These are phyloP conservation scores for Sporothrix brasiliensis DNA, from an alignment of 2,329 filamentous ascomycete genomes.

Conservation along the genomic window DNA sequence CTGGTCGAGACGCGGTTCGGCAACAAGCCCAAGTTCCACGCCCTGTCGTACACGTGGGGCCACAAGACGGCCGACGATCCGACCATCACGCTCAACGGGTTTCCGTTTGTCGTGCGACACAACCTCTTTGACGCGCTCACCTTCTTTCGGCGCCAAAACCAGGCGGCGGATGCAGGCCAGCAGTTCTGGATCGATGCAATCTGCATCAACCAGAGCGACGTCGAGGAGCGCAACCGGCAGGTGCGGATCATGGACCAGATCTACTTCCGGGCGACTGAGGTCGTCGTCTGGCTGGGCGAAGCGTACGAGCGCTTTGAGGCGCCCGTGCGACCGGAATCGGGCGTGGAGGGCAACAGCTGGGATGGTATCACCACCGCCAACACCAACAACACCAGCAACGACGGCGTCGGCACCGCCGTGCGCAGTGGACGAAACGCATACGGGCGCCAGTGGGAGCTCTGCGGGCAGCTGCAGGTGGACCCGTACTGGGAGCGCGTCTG, in stretches of 20 bases:
- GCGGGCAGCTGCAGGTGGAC: not conserved
- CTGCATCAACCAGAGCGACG: slow-evolving; percentile 21
- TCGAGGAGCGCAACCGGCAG: not conserved
- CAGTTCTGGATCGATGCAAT: slow-evolving; percentile 22
- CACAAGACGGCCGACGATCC: not conserved
- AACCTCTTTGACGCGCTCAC: not conserved
- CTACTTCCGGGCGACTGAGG: not conserved
- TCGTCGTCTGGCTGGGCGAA: not conserved
- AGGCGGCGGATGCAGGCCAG: not conserved
- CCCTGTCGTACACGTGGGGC: slow-evolving; percentile 5
- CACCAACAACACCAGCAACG: not conserved
- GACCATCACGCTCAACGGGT: not conserved
- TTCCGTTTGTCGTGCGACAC: not conserved
- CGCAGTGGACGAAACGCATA: no score
- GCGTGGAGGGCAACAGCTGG: no score
- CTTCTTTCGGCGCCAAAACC: not conserved
- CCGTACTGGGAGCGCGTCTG: slow-evolving; percentile 13
- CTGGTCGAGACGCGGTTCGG: not conserved
- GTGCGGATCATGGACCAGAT: slow-evolving; percentile 18
- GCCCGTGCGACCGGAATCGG: no score
- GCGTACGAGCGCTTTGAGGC: not conserved
- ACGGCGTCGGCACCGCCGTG: not conserved
- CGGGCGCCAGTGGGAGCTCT: not conserved
- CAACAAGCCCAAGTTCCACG: not conserved
- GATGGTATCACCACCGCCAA: no score